Evolutionary conservation across 768 basidiomycete species (phyloP).

Genomic region (Mycena galopus): DNA sequence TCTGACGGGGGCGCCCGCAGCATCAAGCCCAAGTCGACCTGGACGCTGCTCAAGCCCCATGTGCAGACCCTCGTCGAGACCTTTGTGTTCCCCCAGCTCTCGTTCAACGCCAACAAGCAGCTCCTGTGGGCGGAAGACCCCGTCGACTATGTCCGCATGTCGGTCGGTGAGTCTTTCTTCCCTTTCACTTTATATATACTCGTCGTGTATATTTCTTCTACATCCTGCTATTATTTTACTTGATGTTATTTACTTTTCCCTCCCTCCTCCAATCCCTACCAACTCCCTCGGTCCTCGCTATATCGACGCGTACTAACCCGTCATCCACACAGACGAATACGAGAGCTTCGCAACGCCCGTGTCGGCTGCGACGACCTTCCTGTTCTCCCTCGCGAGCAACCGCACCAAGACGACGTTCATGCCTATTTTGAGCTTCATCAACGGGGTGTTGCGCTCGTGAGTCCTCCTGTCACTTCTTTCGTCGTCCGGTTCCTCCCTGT

Average conservation of each 20-base stretch:
- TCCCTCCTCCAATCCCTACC: background rate
- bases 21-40: slow-evolving; percentile 94
- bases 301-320: background rate
- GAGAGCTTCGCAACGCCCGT: slow-evolving; percentile 84
- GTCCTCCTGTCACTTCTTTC: slow-evolving; percentile 41
- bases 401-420: slow-evolving; percentile 87
- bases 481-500: background rate
- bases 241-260: too few species aligned
- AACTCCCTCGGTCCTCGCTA: background rate
- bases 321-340: slow-evolving; percentile 74
- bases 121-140: slow-evolving; percentile 87
- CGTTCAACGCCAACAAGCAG: slow-evolving; percentile 76
- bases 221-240: too few species aligned
- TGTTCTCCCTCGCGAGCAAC: slow-evolving; percentile 82
- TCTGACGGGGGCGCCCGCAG: slow-evolving; percentile 51
- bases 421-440: slow-evolving; percentile 84
- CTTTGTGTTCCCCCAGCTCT: slow-evolving; percentile 90
- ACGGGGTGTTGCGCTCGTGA: slow-evolving; percentile 76
- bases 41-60: slow-evolving; percentile 89
- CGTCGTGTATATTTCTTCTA: too few species aligned
- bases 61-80: slow-evolving; percentile 80
- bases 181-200: too few species aligned
- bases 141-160: slow-evolving; percentile 82
- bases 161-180: slow-evolving; percentile 67
- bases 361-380: slow-evolving; percentile 83